A percentile compares a stretch with the other conserved stretches of the same genome.
These are phyloP conservation scores for Umbelopsis sp. DNA, from an alignment of 192 early-diverging fungal genomes.

Conservation along the genomic window DNA sequence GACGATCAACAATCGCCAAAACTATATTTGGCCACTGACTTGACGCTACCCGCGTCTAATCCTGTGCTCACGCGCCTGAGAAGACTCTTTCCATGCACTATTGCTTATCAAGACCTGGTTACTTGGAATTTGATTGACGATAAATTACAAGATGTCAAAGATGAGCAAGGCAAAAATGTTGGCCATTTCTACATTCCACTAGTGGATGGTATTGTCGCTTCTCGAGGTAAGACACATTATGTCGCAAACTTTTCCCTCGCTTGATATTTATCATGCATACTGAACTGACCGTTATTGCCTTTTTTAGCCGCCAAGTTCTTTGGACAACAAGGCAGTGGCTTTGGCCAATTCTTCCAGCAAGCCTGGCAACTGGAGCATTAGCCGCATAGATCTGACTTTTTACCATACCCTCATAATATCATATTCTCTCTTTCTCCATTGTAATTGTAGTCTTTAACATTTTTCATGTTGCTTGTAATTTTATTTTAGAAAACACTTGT, in stretches of 20 bases:
- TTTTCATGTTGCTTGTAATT: too few species aligned
- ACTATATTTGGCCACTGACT: conserved; percentile 4
- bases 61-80: not conserved
- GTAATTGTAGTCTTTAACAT: not conserved
- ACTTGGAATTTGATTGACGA: not conserved
- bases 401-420: not conserved
- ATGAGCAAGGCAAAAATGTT: not conserved
- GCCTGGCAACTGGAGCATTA: conserved; percentile 10
- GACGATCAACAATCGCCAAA: not conserved
- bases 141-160: not conserved
- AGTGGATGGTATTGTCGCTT: conserved; percentile 3
- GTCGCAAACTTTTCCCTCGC: not conserved
- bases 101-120: conserved; percentile 15
- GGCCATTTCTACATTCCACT: not conserved
- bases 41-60: not conserved
- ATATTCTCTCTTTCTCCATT: not conserved
- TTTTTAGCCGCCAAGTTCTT: conserved; percentile 11
- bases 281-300: not conserved
- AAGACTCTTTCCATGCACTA: not conserved
- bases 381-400: not conserved
- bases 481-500: too few species aligned
- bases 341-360: conserved; percentile 7
- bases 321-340: conserved; percentile 19
- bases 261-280: not conserved
- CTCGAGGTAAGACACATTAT: not conserved